These are phyloP conservation scores for Didymella lethalis DNA, from an alignment of 2,329 filamentous ascomycete species.

Conservation along the genomic window DNA sequence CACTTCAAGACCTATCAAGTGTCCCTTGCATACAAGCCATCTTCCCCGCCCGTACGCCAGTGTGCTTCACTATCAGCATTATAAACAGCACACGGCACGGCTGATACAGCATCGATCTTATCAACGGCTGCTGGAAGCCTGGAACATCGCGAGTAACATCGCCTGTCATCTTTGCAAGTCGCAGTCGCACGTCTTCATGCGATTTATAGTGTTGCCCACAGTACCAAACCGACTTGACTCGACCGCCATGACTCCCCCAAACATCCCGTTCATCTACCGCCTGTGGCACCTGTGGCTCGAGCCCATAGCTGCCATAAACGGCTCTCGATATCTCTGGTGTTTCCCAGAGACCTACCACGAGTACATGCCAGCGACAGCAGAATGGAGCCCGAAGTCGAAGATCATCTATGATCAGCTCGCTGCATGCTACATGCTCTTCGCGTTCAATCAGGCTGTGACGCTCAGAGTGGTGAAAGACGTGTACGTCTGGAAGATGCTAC, in stretches of 20 bases:
- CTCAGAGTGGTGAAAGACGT: constrained; percentile 72
- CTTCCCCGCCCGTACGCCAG: not conserved
- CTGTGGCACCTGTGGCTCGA: constrained; percentile 79
- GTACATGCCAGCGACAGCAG: constrained; percentile 64
- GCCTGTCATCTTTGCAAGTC: not conserved
- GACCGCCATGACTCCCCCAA: constrained; percentile 25
- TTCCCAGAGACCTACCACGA: constrained; percentile 65
- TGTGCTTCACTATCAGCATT: not conserved
- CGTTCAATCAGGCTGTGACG: constrained; percentile 77
- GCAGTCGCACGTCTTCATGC: not conserved
- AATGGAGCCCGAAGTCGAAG: constrained; percentile 47
- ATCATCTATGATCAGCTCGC: constrained; percentile 77
- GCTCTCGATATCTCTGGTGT: constrained; percentile 61
- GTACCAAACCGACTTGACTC: not conserved
- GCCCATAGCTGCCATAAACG: constrained; percentile 62
- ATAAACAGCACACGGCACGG: not conserved
- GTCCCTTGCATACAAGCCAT: not conserved
- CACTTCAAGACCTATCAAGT: not conserved
- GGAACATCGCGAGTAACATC: not conserved
- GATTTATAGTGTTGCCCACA: not conserved
- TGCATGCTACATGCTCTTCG: constrained; percentile 79
- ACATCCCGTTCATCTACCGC: constrained; percentile 66
- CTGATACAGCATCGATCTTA: not conserved
- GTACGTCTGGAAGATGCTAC: constrained; percentile 72
- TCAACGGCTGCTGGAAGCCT: not conserved